Base-by-base conservation (phyloP, 78 protist species). In the Dictyostelium intermedium region DNA sequence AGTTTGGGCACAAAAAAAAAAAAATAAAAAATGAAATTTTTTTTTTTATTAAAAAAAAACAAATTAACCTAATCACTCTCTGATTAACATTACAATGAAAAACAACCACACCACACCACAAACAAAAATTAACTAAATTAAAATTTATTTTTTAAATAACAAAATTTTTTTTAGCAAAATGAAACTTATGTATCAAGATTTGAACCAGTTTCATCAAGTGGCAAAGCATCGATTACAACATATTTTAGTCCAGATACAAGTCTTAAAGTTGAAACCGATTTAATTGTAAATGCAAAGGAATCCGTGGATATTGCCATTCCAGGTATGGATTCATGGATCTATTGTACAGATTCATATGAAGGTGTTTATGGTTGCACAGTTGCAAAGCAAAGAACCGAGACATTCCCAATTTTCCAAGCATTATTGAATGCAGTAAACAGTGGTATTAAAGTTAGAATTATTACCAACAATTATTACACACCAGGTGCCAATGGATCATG, bases 351-450 rank as follows among this genome's bases (percentile, higher is more conserved):
- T 27, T 39, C 87, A 9, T 80, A 89, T n/a, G n/a, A 80, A 27
- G 87, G 87, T 70, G 35, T 74, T 16, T 89, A 80, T 81, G 94
- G 94, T 39, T 89, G 94, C 13, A 69, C 86, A 14, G 85, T 78
- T 69, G 69, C 8, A 6, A 63, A 89, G 14, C 94, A 89, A 89
- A 89, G 94, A 89, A 89, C 32, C 0, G 41, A 80, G 81, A 53
- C 84, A 13, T 95, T 95, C 82, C 95, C 97, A 85, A 85, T 95
- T 37, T 95, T 91, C 39, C 77, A 39, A 43, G 97, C 97, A 7
- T 56, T 95, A 50, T 25, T 95, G 27, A 95, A 95, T 85, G 97
- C 97, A 2, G 60, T 91, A 30, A 45, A 91, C n/a, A 32, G 93
- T 18, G 97, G 97, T 84, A 87, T 92, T 20, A 34, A 77, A 14